These are phyloP conservation scores for Ampelocalamus luodianensis DNA, from an alignment of 176 grass and related monocot genomes.

Conservation along the genomic window DNA sequence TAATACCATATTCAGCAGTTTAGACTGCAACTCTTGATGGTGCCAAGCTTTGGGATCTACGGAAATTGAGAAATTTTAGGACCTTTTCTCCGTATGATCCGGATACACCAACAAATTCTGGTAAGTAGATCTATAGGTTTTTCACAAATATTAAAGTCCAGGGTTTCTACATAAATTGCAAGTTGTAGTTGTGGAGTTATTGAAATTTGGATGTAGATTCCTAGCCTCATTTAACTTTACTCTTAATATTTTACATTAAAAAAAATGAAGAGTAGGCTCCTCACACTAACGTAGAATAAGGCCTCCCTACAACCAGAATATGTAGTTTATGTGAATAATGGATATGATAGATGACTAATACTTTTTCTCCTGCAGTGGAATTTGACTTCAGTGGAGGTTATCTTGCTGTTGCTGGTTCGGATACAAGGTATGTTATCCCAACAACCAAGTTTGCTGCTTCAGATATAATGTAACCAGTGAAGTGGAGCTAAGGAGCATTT, in stretches of 20 bases:
- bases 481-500: not conserved
- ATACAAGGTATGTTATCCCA: slow-evolving; percentile 63
- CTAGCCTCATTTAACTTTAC: no score
- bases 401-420: slow-evolving; percentile 88
- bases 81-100: slow-evolving; percentile 88
- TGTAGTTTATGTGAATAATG: not conserved
- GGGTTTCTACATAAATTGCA: no score
- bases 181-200: not conserved
- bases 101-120: slow-evolving; percentile 80
- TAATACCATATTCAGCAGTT: not conserved
- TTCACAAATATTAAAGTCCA: no score
- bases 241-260: no score
- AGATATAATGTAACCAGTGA: not conserved
- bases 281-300: no score
- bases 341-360: no score
- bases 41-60: slow-evolving; percentile 99
- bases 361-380: slow-evolving; percentile 64
- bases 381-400: slow-evolving; percentile 93
- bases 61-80: slow-evolving; percentile 96
- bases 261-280: no score
- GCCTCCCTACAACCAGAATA: not conserved
- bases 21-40: slow-evolving; percentile 85
- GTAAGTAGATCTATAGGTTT: slow-evolving; percentile 36
- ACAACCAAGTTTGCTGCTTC: not conserved
- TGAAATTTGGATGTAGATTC: no score